Percentiles rank a stretch among this genome's conserved stretches.
Evolutionary conservation across 2,329 filamentous ascomycete genomes (phyloP).

Genomic region (Sporothrix curviconia): DNA sequence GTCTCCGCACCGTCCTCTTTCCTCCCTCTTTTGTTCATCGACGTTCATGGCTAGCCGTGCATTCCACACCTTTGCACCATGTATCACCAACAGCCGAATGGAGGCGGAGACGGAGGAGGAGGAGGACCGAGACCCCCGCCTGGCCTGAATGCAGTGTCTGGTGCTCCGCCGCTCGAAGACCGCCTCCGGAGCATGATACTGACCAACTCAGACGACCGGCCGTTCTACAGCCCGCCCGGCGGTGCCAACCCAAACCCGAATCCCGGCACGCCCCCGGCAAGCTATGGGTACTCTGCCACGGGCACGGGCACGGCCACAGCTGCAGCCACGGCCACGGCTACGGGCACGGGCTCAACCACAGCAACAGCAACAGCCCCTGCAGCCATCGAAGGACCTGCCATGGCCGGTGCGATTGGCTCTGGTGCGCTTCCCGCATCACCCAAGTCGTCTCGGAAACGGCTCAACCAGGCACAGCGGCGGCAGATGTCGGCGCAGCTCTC

Average conservation of each 20-base stretch:
- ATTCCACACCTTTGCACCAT: not conserved
- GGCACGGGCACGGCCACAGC: no score
- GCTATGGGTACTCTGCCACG: not conserved
- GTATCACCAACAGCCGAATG: constrained; percentile 12
- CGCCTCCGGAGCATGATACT: constrained; percentile 22
- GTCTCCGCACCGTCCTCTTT: not conserved
- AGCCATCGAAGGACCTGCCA: not conserved
- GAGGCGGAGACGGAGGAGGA: constrained; percentile 7
- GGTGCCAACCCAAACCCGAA: not conserved
- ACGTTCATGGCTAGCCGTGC: constrained; percentile 15
- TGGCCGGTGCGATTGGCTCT: not conserved
- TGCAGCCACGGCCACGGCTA: no score
- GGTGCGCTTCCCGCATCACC: constrained; percentile 14
- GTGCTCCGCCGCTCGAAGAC: constrained; percentile 19
- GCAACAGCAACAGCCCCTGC: no score
- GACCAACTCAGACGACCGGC: constrained; percentile 14
- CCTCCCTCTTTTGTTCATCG: not conserved
- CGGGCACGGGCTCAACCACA: no score
- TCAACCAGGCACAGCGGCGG: constrained; percentile 57
- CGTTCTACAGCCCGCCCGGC: not conserved
- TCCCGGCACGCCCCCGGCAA: not conserved
- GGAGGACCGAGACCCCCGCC: not conserved
- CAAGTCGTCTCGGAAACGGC: constrained; percentile 37
- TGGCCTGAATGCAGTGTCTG: not conserved
- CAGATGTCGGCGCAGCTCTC: constrained; percentile 56